Evolutionary conservation across 2,329 filamentous ascomycete genomes (phyloP), one percentile per base, ranked within the genome.

Genomic region (Ascochyta clinopodiicola): DNA sequence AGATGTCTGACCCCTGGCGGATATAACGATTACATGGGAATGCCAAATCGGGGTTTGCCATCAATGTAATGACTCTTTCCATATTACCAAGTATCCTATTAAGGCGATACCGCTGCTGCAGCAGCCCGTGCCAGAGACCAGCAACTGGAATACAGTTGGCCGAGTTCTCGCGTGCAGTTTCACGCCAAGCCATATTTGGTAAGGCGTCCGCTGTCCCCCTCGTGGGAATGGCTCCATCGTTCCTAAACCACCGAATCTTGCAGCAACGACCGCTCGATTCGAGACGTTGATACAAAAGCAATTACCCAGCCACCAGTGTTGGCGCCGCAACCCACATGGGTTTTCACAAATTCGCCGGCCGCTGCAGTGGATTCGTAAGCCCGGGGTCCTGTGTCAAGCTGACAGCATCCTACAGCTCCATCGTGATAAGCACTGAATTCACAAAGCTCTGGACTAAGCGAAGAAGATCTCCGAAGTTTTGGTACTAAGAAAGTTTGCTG

Each of bases 261-360:
- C 52, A 43, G 37, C 31, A 27, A 42, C 31, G n/a, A 43, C 37
- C 15, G 15, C 29, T 50, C n/a, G 31, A 32, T 34, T 37, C 36
- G 31, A 46, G 37, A 46, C 46, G 46, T 43, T 51, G 25, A 44
- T 15, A 21, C 15, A 51, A 51, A 56, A 56, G 37, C 31, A 56
- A 56, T 13, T 19, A 25, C 6, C 29, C 31, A 25, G 9, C 29
- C 31, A 19, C 13, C 10, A 21, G 17, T 9, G 22, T n/a, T 43
- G 36, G 25, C 10, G 15, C 31, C 27, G 27, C 37, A 12, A 21
- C 19, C n/a, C n/a, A 35, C 32, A 8, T 35, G 6, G 15, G 10
- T 29, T 7, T 4, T 2, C 29, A 31, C 10, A 31, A 31, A 12
- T 10, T 31, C 12, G 27, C 4, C 27, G 5, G 29, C 29, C 12